Conservation (phyloP, 2,329 filamentous ascomycete species). For the Phialophora expanda region DNA sequence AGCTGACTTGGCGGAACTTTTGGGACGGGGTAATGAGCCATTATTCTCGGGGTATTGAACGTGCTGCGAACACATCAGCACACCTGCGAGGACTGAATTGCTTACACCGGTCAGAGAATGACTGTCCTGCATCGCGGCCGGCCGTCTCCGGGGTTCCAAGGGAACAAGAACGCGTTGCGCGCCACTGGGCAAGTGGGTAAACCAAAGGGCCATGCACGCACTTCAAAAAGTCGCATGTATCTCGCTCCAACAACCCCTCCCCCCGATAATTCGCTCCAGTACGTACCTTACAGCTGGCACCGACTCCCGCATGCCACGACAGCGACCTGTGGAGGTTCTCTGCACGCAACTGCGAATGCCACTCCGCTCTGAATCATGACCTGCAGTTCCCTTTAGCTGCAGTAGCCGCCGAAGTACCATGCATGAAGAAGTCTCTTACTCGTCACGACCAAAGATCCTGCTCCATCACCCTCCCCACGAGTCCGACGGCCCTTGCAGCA, state of each 20-base stretch:
- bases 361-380: slow-evolving; percentile 20
- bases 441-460: slow-evolving; percentile 19
- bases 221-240: background rate
- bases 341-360: background rate
- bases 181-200: background rate
- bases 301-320: slow-evolving; percentile 25
- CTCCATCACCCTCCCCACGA: slow-evolving; percentile 7
- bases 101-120: background rate
- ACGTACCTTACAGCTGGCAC: slow-evolving; percentile 20
- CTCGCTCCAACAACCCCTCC: background rate
- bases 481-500: slow-evolving; percentile 25
- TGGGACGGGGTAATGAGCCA: slow-evolving; percentile 12
- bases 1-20: slow-evolving; percentile 28
- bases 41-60: slow-evolving; percentile 5
- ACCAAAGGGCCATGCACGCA: slow-evolving; percentile 20
- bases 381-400: slow-evolving; percentile 14
- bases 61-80: slow-evolving; percentile 19
- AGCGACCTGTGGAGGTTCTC: slow-evolving; percentile 13
- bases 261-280: background rate
- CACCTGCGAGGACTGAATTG: background rate
- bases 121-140: background rate
- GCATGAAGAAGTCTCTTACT: slow-evolving; percentile 23
- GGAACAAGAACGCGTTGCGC: background rate
- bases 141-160: background rate
- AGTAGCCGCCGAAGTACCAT: slow-evolving; percentile 30